phyloP scores from a whole-genome alignment of 768 basidiomycete genomes.

The Favolaschia claudopus region DNA sequence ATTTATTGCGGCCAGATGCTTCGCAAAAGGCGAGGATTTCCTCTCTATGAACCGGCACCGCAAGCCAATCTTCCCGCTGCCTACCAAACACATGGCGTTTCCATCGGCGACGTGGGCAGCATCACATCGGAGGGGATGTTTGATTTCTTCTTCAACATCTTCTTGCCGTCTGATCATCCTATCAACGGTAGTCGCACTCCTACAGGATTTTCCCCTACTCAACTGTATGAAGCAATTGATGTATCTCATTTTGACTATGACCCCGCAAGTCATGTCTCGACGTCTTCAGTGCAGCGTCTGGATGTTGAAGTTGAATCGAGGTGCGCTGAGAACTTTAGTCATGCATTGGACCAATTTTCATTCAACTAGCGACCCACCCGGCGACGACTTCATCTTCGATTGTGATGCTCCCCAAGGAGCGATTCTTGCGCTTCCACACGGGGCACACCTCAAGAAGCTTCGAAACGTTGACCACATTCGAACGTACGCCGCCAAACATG shows the following conservation, averaged over 20 bases:
- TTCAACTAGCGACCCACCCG: neutral
- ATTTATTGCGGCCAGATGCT: neutral
- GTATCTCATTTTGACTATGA: neutral
- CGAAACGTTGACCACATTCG: slow-evolving; percentile 2
- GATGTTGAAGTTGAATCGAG: too few species aligned
- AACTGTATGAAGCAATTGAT: neutral
- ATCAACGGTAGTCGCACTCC: slow-evolving; percentile 36
- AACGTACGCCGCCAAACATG: slow-evolving; percentile 21
- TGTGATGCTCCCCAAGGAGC: slow-evolving; percentile 9
- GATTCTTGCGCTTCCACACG: slow-evolving; percentile 21
- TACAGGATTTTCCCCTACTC: slow-evolving; percentile 26
- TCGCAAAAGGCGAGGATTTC: slow-evolving; percentile 33
- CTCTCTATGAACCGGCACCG: slow-evolving; percentile 37
- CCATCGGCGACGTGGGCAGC: slow-evolving; percentile 41
- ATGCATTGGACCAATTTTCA: too few species aligned
- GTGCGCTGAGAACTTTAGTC: too few species aligned
- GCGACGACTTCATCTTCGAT: neutral
- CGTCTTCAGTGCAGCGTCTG: neutral
- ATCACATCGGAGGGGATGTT: slow-evolving; percentile 36
- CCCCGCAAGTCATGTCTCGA: neutral
- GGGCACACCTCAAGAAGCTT: slow-evolving; percentile 11
- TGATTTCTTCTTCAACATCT: slow-evolving; percentile 42
- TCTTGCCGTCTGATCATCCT: slow-evolving; percentile 29
- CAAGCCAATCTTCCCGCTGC: slow-evolving; percentile 23
- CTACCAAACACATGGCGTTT: slow-evolving; percentile 30